phyloP scores from a whole-genome alignment of 2,329 filamentous ascomycete genomes.

The Trichoderma aggressivum region DNA sequence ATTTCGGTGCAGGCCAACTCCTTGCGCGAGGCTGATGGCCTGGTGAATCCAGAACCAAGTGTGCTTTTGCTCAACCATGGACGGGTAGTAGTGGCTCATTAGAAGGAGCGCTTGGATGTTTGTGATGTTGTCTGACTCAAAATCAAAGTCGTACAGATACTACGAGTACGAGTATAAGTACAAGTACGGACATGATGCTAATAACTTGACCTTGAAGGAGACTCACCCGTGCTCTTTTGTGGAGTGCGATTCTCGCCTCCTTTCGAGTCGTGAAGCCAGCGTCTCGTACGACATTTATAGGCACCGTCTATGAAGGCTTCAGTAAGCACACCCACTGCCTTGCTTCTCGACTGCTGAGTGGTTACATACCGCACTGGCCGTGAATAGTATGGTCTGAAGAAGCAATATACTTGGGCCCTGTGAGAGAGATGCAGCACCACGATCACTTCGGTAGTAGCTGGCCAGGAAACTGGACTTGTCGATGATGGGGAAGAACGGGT shows the following conservation, averaged over 20 bases:
- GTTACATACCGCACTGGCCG: slow-evolving; percentile 10
- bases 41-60: slow-evolving; percentile 26
- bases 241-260: slow-evolving; percentile 18
- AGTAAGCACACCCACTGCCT: not conserved
- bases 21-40: slow-evolving; percentile 23
- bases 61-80: slow-evolving; percentile 25
- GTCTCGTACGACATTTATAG: not conserved
- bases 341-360: not conserved
- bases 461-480: slow-evolving; percentile 20
- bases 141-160: slow-evolving; percentile 23
- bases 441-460: slow-evolving; percentile 13
- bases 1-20: slow-evolving; percentile 21
- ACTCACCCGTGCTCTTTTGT: slow-evolving; percentile 19
- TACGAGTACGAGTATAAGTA: not conserved
- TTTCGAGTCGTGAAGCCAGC: slow-evolving; percentile 18
- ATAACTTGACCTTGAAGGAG: not conserved
- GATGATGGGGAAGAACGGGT: slow-evolving; percentile 24
- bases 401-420: slow-evolving; percentile 4
- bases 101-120: slow-evolving; percentile 22
- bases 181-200: not conserved
- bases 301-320: not conserved
- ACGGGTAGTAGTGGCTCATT: slow-evolving; percentile 25
- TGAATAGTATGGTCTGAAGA: slow-evolving; percentile 13
- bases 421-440: not conserved
- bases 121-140: slow-evolving; percentile 21